phyloP scores from a whole-genome alignment of 306 rosid species.

The Medicago ruthenica region DNA sequence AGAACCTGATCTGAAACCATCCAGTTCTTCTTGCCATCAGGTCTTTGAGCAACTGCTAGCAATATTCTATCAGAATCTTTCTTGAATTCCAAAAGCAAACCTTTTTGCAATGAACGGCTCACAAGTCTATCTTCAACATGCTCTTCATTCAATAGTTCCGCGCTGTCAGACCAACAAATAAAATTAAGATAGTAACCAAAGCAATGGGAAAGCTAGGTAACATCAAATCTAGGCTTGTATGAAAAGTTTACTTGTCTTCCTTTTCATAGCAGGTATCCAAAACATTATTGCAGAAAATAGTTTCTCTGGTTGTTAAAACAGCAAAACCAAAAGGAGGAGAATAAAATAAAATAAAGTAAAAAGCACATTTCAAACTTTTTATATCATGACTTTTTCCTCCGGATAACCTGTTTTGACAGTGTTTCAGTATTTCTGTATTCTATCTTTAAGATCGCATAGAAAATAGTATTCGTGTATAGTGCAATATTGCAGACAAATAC shows the following conservation, averaged over 20 bases:
- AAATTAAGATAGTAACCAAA: conserved; percentile 18
- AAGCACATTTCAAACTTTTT: conserved; percentile 4
- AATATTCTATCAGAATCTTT: conserved; percentile 84
- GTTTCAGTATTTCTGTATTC: not conserved
- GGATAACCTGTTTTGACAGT: not conserved
- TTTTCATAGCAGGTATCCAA: conserved; percentile 27
- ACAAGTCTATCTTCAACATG: conserved; percentile 70
- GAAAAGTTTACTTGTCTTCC: conserved; percentile 26
- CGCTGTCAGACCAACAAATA: conserved; percentile 49
- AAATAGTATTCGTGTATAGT: not conserved
- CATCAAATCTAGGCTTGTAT: conserved; percentile 6
- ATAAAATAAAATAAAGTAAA: conserved; percentile 1
- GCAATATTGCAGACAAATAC: not conserved
- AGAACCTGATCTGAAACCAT: conserved; percentile 99
- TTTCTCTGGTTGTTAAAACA: not conserved
- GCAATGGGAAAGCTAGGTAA: conserved; percentile 39
- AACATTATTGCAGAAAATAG: not conserved
- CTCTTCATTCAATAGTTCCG: conserved; percentile 63
- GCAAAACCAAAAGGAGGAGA: not conserved
- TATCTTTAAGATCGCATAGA: not conserved
- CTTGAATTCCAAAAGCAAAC: conserved; percentile 87
- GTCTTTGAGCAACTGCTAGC: conserved; percentile 88
- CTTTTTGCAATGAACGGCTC: conserved; percentile 66
- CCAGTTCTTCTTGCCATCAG: conserved; percentile 99
- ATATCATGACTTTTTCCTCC: not conserved